Conservation (phyloP, 768 basidiomycete genomes). For the Lepiota brunneoincarnata region DNA sequence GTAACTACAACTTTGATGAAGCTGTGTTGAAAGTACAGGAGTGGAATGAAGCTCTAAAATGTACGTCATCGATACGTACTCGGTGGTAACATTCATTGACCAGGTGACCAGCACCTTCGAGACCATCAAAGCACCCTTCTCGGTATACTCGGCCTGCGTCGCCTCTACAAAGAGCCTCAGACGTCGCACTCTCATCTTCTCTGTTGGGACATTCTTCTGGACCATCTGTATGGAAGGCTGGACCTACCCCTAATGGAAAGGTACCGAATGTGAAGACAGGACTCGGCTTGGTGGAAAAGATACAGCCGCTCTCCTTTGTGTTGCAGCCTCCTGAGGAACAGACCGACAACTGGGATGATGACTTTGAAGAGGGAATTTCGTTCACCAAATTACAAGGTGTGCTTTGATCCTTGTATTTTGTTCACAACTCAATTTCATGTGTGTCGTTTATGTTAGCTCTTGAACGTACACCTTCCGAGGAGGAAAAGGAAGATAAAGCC, state of each 20-base stretch:
- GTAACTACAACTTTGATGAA: constrained; percentile 91
- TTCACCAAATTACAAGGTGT: constrained; percentile 76
- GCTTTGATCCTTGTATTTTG: not conserved
- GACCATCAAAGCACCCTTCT: constrained; percentile 65
- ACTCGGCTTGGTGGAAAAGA: constrained; percentile 47
- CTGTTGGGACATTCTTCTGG: constrained; percentile 27
- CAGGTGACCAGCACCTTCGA: constrained; percentile 56
- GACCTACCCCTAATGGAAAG: constrained; percentile 16
- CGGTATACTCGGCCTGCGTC: constrained; percentile 45
- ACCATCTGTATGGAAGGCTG: constrained; percentile 32
- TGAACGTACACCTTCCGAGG: constrained; percentile 57
- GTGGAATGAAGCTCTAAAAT: constrained; percentile 97
- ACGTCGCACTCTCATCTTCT: constrained; percentile 29
- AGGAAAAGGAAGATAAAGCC: constrained; percentile 44
- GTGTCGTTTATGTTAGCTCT: constrained; percentile 39
- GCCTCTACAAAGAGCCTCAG: constrained; percentile 42
- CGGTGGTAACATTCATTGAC: constrained; percentile 11
- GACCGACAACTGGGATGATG: constrained; percentile 97
- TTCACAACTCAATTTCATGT: constrained; percentile 8
- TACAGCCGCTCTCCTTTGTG: constrained; percentile 62
- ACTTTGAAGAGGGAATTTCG: constrained; percentile 93
- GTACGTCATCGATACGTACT: constrained; percentile 34
- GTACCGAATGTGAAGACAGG: constrained; percentile 32
- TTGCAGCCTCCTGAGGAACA: constrained; percentile 79
- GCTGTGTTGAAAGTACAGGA: constrained; percentile 94